Evolutionary conservation across 257 asterid genomes (phyloP), one percentile per base, ranked within the genome.

Genomic region (Fraxinus quadrangulata): DNA sequence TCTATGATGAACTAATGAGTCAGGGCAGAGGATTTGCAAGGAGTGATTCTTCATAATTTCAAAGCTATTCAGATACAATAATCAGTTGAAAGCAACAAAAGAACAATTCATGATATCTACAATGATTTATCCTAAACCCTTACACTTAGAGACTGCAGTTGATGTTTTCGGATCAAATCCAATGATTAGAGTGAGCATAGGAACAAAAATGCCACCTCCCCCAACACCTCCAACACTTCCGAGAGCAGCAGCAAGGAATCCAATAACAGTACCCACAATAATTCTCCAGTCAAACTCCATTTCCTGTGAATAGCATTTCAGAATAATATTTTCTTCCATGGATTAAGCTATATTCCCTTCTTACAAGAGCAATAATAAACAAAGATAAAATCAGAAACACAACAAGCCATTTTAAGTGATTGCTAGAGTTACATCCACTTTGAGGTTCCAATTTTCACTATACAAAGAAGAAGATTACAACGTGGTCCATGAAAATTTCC

Each of bases 221-320:
- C 93, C 93, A 19, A 86, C 93, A 31, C 93, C 93, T 13, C 93
- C 93, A 26, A 89, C 88, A 67, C 93, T 89, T 36, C 90, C 93
- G 71, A 89, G 85, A 77, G 93, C 93, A 80, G 90, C 93, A 81
- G 89, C 93, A 71, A 89, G 75, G 89, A 89, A 89, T 80, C 91
- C 93, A 83, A 87, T 81, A 74, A 87, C 83, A 47, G 89, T 75
- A 17, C 90, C 91, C 66, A 83, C 30, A 68, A 83, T 80, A 70
- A 86, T 77, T 70, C 86, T 86, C 93, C 93, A 89, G 10, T 88
- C 89, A 74, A 87, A 89, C 75, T 83, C 85, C 83, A 87, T 75
- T 14, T 87, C 88, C 93, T 89, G 82, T 67, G 74, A 59, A n/a
- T 59, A 21, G 28, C 14, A 59, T 59, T n/a, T 21, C 28, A n/a